Evolutionary conservation across 805 yeast genomes (phyloP), one percentile per base, ranked within the genome.

Genomic region (Metschnikowia drakensbergensis): DNA sequence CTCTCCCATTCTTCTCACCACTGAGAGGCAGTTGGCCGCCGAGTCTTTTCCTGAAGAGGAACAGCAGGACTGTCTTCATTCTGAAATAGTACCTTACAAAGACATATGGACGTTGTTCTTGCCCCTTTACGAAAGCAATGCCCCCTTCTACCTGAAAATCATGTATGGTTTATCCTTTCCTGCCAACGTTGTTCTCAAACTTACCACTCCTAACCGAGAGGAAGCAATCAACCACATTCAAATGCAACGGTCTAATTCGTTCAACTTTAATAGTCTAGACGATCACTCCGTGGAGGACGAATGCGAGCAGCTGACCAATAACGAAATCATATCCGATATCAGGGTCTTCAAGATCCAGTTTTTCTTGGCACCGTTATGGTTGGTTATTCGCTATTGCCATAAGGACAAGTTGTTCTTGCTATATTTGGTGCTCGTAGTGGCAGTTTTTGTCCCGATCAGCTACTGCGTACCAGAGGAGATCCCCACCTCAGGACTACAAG

Each of bases 191-290:
- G 28, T 49, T 35, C 43, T 56, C n/a, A 46, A 45, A 28, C 39
- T 56, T 40, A 54, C 59, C 9, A 52, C 53, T 13, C 59, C 59
- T 1, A 52, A 50, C 29, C 35, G 59, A n/a, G 57, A 54, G 32
- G 48, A 51, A 29, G 55, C 58, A 2, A 49, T 49, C 6, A 51
- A 50, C 26, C 47, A 48, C 37, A 50, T 43, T 11, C 50, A 41
- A 5, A 42, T 42, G 8, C 10, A 45, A 3, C 42, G 35, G 17
- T 48, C 46, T 36, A 50, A 54, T 36, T 52, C 57, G 9, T 54
- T 54, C 47, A 53, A 50, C 26, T 52, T 55, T 42, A 48, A 29
- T 25, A 40, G 13, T 32, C 28, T 40, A 23, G 43, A 40, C 11
- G 31, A 11, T 5, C 43, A 31, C 26, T 17, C 36, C 9, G 29